Evolutionary conservation across 1,139 yeast genomes (phyloP).

Genomic region (Hyphopichia khmerensis): DNA sequence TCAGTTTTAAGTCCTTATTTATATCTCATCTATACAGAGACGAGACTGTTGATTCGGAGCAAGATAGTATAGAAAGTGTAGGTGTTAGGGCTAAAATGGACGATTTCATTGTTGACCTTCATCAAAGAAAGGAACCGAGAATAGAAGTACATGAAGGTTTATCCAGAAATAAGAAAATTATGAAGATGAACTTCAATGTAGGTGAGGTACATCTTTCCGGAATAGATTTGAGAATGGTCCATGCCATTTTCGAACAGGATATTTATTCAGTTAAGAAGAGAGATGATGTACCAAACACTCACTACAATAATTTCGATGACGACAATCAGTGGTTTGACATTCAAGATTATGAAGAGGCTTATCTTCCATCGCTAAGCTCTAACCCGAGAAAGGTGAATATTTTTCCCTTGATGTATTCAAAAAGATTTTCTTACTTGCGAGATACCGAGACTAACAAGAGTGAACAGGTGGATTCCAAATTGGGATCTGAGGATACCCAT

Average conservation of each 20-base stretch:
- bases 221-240: constrained; percentile 40
- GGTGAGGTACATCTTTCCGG: constrained; percentile 43
- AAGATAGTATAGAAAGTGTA: constrained; percentile 32
- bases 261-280: constrained; percentile 17
- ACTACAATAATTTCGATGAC: constrained; percentile 29
- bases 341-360: constrained; percentile 43
- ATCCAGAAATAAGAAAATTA: constrained; percentile 26
- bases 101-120: constrained; percentile 41
- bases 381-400: constrained; percentile 23
- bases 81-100: constrained; percentile 45
- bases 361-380: constrained; percentile 24
- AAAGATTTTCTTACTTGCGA: constrained; percentile 39
- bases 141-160: constrained; percentile 31
- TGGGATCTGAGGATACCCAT: constrained; percentile 33
- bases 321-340: constrained; percentile 44
- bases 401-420: constrained; percentile 36
- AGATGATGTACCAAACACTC: constrained; percentile 14
- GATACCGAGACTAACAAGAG: constrained; percentile 25
- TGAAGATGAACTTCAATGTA: constrained; percentile 45
- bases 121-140: constrained; percentile 45
- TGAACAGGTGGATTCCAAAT: constrained; percentile 12
- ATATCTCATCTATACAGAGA: constrained; percentile 41
- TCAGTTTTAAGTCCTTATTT: constrained; percentile 38
- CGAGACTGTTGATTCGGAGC: constrained; percentile 18
- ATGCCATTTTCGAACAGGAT: constrained; percentile 31